These are phyloP conservation scores for Cryptococcus jaspeensis DNA, from an alignment of 1,284 basidiomycete genomes.

Conservation along the genomic window DNA sequence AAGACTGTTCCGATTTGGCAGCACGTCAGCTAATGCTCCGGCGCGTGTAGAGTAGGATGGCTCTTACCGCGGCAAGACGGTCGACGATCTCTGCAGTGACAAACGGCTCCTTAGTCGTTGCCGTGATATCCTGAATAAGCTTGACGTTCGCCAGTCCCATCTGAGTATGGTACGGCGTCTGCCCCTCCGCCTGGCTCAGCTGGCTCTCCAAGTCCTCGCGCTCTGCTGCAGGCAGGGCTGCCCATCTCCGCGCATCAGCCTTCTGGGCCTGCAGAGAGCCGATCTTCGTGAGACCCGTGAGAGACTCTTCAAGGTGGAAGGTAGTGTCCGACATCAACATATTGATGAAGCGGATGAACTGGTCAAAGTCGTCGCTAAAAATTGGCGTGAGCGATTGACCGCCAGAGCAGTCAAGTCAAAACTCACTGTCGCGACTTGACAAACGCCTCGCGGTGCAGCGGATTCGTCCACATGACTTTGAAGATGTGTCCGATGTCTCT, in stretches of 20 bases:
- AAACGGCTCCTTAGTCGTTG: constrained; percentile 86
- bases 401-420: too few relatives aligned
- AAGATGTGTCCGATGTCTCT: constrained; percentile 82
- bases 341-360: constrained; percentile 94
- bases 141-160: constrained; percentile 85
- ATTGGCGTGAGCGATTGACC: neutral
- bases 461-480: constrained; percentile 85
- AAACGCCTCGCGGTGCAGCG: constrained; percentile 77
- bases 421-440: constrained; percentile 71
- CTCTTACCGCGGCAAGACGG: constrained; percentile 85
- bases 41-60: too few relatives aligned
- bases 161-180: constrained; percentile 80
- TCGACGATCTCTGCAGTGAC: constrained; percentile 97
- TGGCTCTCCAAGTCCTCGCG: constrained; percentile 80
- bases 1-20: constrained; percentile 28
- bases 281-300: constrained; percentile 85
- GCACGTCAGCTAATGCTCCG: neutral
- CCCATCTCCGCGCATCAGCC: constrained; percentile 70
- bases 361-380: constrained; percentile 74
- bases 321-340: constrained; percentile 99
- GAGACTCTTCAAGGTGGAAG: constrained; percentile 94
- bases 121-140: constrained; percentile 87
- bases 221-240: constrained; percentile 64
- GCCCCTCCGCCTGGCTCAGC: constrained; percentile 73
- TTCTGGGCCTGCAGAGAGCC: constrained; percentile 82